Conservation (phyloP, 1,284 basidiomycete species). For the Dichomitus squalens region DNA sequence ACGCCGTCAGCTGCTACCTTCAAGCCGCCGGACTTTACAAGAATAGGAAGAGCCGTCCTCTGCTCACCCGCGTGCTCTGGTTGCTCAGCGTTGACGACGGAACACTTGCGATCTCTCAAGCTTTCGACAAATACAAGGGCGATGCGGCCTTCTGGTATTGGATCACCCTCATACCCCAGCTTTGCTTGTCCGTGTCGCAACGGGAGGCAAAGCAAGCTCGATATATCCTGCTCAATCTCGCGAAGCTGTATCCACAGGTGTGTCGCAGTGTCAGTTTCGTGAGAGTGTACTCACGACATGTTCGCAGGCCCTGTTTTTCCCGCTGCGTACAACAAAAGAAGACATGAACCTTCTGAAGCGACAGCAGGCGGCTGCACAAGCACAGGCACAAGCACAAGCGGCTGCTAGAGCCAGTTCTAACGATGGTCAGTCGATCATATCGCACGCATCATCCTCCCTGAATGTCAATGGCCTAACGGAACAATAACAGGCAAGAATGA, state of each 20-base stretch:
- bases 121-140: slow-evolving; percentile 97
- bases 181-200: slow-evolving; percentile 89
- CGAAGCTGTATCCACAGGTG: slow-evolving; percentile 93
- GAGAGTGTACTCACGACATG: not conserved
- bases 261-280: slow-evolving; percentile 27
- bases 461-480: not conserved
- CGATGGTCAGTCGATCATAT: not conserved
- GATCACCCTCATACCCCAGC: slow-evolving; percentile 97
- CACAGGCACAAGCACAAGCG: slow-evolving; percentile 37
- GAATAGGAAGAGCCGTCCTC: slow-evolving; percentile 89
- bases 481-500: slow-evolving; percentile 1
- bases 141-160: slow-evolving; percentile 99
- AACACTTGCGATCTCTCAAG: slow-evolving; percentile 76
- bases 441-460: too few species aligned
- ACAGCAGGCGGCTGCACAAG: slow-evolving; percentile 31
- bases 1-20: slow-evolving; percentile 96
- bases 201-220: slow-evolving; percentile 94
- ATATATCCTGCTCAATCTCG: slow-evolving; percentile 87
- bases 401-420: slow-evolving; percentile 19
- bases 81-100: slow-evolving; percentile 93
- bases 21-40: slow-evolving; percentile 98
- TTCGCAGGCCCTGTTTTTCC: slow-evolving; percentile 90
- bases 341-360: slow-evolving; percentile 71
- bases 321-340: slow-evolving; percentile 89
- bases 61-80: slow-evolving; percentile 94